Evolutionary conservation across 106 monocot genomes (phyloP).

Genomic region (Platanthera guangdongensis): DNA sequence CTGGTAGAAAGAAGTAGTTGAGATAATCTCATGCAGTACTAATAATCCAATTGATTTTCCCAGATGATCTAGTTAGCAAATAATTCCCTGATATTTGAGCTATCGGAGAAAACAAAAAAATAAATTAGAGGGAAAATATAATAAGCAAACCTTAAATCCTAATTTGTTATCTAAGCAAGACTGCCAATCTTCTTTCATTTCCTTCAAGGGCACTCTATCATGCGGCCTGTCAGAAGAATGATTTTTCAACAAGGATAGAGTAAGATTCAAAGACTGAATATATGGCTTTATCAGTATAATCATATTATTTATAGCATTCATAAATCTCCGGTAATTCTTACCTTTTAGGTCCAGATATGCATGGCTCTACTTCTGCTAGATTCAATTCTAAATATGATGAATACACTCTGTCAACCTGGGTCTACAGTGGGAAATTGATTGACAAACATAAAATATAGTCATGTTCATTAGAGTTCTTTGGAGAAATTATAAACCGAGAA

Average conservation of each 20-base stretch:
- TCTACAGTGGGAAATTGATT: conserved; percentile 25
- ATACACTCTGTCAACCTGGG: conserved; percentile 64
- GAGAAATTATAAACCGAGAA: neutral
- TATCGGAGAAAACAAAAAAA: neutral
- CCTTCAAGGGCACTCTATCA: conserved; percentile 56
- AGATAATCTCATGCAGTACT: neutral
- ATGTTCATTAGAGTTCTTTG: neutral
- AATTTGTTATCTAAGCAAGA: conserved; percentile 64
- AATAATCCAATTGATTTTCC: neutral
- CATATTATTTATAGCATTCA: neutral
- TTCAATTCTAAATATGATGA: conserved; percentile 81
- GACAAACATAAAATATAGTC: conserved; percentile 11
- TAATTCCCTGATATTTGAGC: neutral
- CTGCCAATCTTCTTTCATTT: conserved; percentile 68
- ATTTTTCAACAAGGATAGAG: conserved; percentile 5
- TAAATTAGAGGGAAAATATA: neutral
- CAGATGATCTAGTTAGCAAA: neutral
- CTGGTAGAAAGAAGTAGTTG: neutral
- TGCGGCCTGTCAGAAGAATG: conserved; percentile 24
- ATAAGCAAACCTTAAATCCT: conserved; percentile 53
- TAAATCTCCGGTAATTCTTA: conserved; percentile 14
- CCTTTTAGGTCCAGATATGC: conserved; percentile 94
- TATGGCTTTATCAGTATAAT: neutral
- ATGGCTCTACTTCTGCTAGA: conserved; percentile 83
- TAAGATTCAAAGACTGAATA: neutral